phyloP scores from a whole-genome alignment of 2,329 filamentous ascomycete genomes.

The Neonectria neomacrospora region DNA sequence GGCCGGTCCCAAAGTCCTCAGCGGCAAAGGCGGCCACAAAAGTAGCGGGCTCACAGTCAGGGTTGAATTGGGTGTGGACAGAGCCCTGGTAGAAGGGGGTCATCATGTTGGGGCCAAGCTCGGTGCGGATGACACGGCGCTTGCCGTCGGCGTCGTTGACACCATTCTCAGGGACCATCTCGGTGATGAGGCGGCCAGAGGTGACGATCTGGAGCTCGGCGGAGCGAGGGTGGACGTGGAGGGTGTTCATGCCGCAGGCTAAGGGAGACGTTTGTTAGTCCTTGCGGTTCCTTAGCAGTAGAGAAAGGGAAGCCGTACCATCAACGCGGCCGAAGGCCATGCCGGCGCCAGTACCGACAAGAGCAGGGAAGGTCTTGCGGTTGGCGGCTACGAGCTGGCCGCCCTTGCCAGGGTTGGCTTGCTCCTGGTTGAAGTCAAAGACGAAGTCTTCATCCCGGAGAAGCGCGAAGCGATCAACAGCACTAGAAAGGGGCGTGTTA shows the following conservation, averaged over 20 bases:
- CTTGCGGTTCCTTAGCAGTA: too few relatives aligned
- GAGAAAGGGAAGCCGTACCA: constrained; percentile 38
- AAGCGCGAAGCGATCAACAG: constrained; percentile 56
- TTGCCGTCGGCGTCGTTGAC: constrained; percentile 51
- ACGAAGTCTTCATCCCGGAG: constrained; percentile 59
- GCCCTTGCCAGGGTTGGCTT: constrained; percentile 47
- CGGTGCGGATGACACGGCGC: constrained; percentile 56
- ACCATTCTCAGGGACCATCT: constrained; percentile 65
- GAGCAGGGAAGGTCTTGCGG: constrained; percentile 66
- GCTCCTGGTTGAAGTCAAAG: constrained; percentile 58
- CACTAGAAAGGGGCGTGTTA: constrained; percentile 45
- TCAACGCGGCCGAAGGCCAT: constrained; percentile 64
- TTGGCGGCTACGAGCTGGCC: constrained; percentile 64
- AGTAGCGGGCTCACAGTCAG: constrained; percentile 60
- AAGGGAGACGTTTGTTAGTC: constrained; percentile 31
- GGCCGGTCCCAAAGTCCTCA: constrained; percentile 64
- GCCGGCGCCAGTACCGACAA: constrained; percentile 61
- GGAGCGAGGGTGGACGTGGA: constrained; percentile 65
- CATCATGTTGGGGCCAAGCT: constrained; percentile 58
- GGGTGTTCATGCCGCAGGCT: constrained; percentile 67
- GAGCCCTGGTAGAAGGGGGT: constrained; percentile 66
- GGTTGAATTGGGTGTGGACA: constrained; percentile 67
- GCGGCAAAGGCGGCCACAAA: constrained; percentile 62
- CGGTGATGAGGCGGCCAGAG: constrained; percentile 59
- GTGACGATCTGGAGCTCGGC: constrained; percentile 65